Conservation (phyloP, 164 flowering plant species). For the Malania oleifera region DNA sequence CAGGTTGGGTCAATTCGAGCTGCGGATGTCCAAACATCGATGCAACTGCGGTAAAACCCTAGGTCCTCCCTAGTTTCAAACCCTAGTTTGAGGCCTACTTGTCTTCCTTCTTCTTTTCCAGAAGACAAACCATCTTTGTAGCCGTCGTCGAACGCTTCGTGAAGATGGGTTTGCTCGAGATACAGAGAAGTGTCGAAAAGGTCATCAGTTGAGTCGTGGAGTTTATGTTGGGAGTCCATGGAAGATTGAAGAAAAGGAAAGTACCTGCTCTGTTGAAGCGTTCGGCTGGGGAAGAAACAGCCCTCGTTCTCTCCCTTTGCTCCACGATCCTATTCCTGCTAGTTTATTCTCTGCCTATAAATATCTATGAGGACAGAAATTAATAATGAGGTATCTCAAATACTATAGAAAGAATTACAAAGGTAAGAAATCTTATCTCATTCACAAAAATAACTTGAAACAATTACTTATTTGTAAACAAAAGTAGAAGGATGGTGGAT, state of each 20-base stretch:
- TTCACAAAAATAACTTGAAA: too few relatives aligned
- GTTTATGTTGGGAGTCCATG: not conserved
- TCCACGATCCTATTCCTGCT: too few relatives aligned
- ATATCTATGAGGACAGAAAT: too few relatives aligned
- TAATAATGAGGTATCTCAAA: too few relatives aligned
- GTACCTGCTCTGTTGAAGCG: too few relatives aligned
- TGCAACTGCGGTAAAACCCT: constrained; percentile 72
- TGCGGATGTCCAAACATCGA: constrained; percentile 58
- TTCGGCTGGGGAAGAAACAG: too few relatives aligned
- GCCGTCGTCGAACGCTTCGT: constrained; percentile 62
- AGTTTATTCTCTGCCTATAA: too few relatives aligned
- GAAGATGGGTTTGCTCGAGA: constrained; percentile 54
- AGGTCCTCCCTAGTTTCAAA: constrained; percentile 70
- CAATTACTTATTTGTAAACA: too few relatives aligned
- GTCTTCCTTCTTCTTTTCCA: constrained; percentile 57
- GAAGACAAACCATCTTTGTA: constrained; percentile 43
- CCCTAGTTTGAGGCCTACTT: constrained; percentile 63
- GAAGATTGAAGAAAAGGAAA: not conserved
- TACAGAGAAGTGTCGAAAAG: constrained; percentile 54
- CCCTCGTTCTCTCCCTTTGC: too few relatives aligned
- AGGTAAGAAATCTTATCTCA: too few relatives aligned
- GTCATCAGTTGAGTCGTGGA: constrained; percentile 24
- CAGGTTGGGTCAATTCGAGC: constrained; percentile 33
- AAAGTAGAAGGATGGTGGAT: too few relatives aligned
- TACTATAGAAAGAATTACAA: too few relatives aligned